Conservation (phyloP, 148 eudicot species). For the Diospyros lotus region DNA sequence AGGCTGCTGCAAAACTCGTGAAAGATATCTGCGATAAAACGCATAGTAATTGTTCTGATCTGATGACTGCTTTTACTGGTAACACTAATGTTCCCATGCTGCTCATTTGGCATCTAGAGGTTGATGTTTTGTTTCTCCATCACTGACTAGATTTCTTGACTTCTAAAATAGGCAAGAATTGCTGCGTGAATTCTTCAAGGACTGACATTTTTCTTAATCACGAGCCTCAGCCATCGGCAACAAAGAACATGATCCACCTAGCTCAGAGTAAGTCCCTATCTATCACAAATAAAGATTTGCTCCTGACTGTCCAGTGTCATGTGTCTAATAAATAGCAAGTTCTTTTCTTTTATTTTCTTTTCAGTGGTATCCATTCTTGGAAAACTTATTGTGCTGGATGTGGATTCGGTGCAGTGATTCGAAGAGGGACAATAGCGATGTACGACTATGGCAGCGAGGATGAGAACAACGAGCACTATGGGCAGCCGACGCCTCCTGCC, state of each 20-base stretch:
- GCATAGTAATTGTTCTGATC: background rate
- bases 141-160: background rate
- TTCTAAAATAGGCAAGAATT: conserved; percentile 7
- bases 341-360: too few relatives aligned
- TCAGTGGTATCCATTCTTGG: too few relatives aligned
- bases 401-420: conserved; percentile 26
- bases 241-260: conserved; percentile 8
- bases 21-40: conserved; percentile 10
- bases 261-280: background rate
- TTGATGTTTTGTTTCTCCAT: background rate
- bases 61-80: conserved; percentile 16
- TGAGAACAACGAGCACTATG: conserved; percentile 28
- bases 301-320: too few relatives aligned
- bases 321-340: too few relatives aligned
- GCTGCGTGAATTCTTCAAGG: conserved; percentile 11
- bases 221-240: conserved; percentile 12
- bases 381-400: background rate
- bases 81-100: background rate
- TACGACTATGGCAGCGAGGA: conserved; percentile 31
- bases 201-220: conserved; percentile 8
- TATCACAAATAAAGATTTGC: too few relatives aligned
- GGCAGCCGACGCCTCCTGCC: conserved; percentile 31
- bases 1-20: conserved; percentile 13
- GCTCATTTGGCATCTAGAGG: background rate
- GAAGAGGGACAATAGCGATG: conserved; percentile 36